Conservation (phyloP, 192 early-diverging fungal genomes). For the Umbelopsis sp. region DNA sequence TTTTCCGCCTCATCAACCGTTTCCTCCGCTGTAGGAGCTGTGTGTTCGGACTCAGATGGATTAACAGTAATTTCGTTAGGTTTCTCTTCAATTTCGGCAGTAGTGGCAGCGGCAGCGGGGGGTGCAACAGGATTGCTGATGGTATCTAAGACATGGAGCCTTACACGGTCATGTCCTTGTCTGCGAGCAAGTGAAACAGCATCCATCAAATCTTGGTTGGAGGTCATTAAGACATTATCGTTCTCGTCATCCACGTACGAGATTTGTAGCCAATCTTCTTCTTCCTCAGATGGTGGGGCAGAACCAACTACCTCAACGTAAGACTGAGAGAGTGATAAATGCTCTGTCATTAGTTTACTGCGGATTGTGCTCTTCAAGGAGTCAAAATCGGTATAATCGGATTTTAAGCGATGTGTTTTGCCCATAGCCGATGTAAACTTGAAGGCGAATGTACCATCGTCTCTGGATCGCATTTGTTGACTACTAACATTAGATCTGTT, state of each 20-base stretch:
- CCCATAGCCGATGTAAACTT: constrained; percentile 62
- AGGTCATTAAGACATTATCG: constrained; percentile 74
- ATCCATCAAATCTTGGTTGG: constrained; percentile 76
- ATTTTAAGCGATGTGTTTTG: constrained; percentile 70
- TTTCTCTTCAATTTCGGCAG: not conserved
- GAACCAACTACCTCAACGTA: constrained; percentile 15
- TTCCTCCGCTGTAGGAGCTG: not conserved
- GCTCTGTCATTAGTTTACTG: constrained; percentile 47
- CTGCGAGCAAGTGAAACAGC: constrained; percentile 79
- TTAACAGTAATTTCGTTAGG: not conserved
- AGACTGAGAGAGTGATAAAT: constrained; percentile 27
- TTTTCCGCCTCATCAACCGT: not conserved
- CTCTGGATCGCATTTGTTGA: constrained; percentile 12
- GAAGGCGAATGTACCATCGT: constrained; percentile 49
- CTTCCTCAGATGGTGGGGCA: constrained; percentile 35
- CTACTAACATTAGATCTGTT: constrained; percentile 17
- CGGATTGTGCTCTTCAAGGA: constrained; percentile 49
- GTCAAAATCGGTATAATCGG: constrained; percentile 31
- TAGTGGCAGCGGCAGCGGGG: not conserved
- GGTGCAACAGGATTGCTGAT: constrained; percentile 13
- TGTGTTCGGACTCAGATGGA: not conserved
- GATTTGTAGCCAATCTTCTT: constrained; percentile 43
- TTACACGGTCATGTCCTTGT: constrained; percentile 70
- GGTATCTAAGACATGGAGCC: constrained; percentile 61
- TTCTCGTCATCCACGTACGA: constrained; percentile 90